Evolutionary conservation across 2,329 filamentous ascomycete genomes (phyloP), one percentile per base, ranked within the genome.

Genomic region (Penicillium sclerotiorum): DNA sequence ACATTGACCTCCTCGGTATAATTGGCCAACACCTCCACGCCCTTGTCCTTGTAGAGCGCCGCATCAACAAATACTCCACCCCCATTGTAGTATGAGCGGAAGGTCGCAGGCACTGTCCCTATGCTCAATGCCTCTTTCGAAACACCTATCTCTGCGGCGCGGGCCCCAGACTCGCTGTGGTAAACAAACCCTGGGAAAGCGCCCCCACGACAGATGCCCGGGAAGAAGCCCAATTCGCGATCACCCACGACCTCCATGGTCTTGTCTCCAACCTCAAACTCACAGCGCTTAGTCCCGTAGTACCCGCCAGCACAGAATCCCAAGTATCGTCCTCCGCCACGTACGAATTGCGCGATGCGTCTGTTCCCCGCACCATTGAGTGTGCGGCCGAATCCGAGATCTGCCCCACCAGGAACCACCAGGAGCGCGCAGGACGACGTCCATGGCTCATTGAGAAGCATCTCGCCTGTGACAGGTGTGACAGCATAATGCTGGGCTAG

Each of bases 221-320:
- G 91, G 65, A 89, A 99, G 75, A 99, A 96, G 0, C 76, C 86
- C 43, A 99, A 77, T 68, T 99, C 94, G 32, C 94, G 80, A 38
- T 85, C 80, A 0, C 94, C 94, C 22, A 95, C 76, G 3, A 99
- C 93, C 66, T 95, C 90, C 74, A 97, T 81, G 1, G 81, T 80
- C 58, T 80, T 81, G 65, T 94, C 85, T 2, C 91, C 90, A 11
- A 94, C 86, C 73, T 97, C 93, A 57, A 97, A 99, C 69, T 99
- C 94, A 66, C 93, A 96, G 55, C 79, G 80, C 32, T 80, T 77
- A 58, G 81, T 85, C 18, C 88, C 94, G 63, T 96, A 99, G 73
- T 99, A 99, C 9, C 88, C 94, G 5, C 94, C 94, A 2, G 94
- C 94, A 67, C 94, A 99, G 62, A 99, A 86, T 1, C 94, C 94